Evolutionary conservation across 179 eudicot genomes (phyloP), one percentile per base, ranked within the genome.

Genomic region (Silene coronaria): DNA sequence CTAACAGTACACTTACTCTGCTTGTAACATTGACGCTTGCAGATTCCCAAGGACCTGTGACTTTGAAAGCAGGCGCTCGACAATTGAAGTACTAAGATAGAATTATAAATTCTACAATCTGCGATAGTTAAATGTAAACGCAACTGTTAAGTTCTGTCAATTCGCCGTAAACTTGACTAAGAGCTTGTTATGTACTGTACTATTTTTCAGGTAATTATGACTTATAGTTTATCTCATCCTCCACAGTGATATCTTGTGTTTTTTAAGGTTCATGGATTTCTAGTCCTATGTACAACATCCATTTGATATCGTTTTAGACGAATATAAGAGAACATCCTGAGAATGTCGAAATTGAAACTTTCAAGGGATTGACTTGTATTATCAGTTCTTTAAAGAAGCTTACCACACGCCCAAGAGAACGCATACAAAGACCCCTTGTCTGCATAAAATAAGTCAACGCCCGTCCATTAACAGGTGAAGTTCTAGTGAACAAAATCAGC

Each of bases 381-480:
- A n/a, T n/a, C n/a, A n/a, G n/a, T n/a, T n/a, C n/a, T n/a, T n/a
- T n/a, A n/a, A n/a, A 28, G 80, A 23, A 73, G 79, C 93, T 86
- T 79, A 93, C 99, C 78, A 96, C 99, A 82, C 87, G 93, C 67
- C 99, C 99, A 36, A 96, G 92, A 76, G 99, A 96, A 77, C 93
- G 92, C 96, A 96, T 96, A 74, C 91, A 85, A 73, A 96, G 98
- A 76, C 99, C 99, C 87, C 99, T 90, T 55, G 99, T 96, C 64
- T 96, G 99, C 99, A 96, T 96, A 81, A 96, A 96, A 81, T 96
- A 97, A 74, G 99, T 93, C 74, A 96, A 78, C 36, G 99, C 93
- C 24, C 98, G 90, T 27, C 99, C 99, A 87, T 96, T 98, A 62
- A 96, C 99, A 46, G 99, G 99, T 24, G 99, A 96, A 96, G 97